A percentile compares a stretch with the other conserved stretches of the same genome.
phyloP scores from a whole-genome alignment of 106 monocot species.

The Allium fistulosum region DNA sequence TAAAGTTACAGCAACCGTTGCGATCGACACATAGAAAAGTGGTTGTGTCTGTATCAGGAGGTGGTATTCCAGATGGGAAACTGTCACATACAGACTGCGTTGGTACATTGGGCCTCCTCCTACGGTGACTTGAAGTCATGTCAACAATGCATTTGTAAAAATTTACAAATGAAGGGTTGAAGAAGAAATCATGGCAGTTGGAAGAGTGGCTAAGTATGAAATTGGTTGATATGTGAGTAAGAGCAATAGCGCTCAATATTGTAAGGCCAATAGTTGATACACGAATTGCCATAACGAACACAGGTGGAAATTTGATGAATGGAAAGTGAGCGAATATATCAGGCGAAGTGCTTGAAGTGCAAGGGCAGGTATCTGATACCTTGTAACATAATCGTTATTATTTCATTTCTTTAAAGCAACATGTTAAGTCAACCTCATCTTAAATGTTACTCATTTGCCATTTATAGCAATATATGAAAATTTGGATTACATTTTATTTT shows the following conservation, averaged over 20 bases:
- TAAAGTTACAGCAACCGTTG: constrained; percentile 86
- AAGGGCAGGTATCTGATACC: not conserved
- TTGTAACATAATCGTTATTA: too few relatives aligned
- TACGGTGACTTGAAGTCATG: not conserved
- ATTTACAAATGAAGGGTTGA: constrained; percentile 3
- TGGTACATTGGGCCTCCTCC: not conserved
- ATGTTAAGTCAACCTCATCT: too few relatives aligned
- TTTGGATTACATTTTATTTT: too few relatives aligned
- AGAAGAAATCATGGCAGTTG: constrained; percentile 1
- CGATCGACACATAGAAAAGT: constrained; percentile 66
- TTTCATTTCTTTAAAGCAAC: too few relatives aligned
- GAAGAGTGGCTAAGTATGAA: constrained; percentile 5
- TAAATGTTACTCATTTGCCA: too few relatives aligned
- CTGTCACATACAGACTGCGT: constrained; percentile 38
- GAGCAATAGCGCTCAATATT: constrained; percentile 6
- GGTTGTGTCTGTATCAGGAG: constrained; percentile 33
- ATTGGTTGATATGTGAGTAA: constrained; percentile 27
- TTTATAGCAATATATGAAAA: too few relatives aligned
- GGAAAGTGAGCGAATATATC: not conserved
- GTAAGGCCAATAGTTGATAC: constrained; percentile 1
- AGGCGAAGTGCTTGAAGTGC: constrained; percentile 5
- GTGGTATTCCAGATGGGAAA: constrained; percentile 45
- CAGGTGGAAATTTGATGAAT: not conserved
- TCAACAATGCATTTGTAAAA: constrained; percentile 6
- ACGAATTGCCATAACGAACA: not conserved